A percentile compares a stretch with the other conserved stretches of the same genome.
phyloP scores from a whole-genome alignment of 2,329 filamentous ascomycete genomes.

The Leptosphaerulina australis region DNA sequence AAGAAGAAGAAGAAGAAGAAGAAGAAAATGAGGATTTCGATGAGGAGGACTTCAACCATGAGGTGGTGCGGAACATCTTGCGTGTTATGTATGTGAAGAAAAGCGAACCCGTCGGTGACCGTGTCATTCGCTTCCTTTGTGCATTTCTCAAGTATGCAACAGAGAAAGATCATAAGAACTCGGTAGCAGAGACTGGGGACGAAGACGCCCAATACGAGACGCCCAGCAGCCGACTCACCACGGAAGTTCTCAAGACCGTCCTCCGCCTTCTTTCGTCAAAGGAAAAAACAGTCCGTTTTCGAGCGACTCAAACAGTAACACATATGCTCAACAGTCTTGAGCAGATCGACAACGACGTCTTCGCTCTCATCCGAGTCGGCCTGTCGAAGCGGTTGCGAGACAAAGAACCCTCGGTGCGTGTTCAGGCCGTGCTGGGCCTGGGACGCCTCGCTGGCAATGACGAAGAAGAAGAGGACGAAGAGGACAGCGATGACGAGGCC shows the following conservation, averaged over 20 bases:
- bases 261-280: constrained; percentile 81
- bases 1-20: constrained; percentile 59
- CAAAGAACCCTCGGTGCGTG: constrained; percentile 89
- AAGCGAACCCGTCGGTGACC: constrained; percentile 85
- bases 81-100: constrained; percentile 88
- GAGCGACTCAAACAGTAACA: constrained; percentile 86
- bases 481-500: constrained; percentile 70
- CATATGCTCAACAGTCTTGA: constrained; percentile 93
- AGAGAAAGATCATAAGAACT: constrained; percentile 57
- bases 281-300: constrained; percentile 90
- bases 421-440: constrained; percentile 91
- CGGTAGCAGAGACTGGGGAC: constrained; percentile 64
- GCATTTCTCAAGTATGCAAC: constrained; percentile 76
- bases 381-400: constrained; percentile 87
- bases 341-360: constrained; percentile 89
- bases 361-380: constrained; percentile 77
- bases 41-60: constrained; percentile 84
- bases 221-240: constrained; percentile 78
- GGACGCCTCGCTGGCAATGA: constrained; percentile 76
- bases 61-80: constrained; percentile 82
- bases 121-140: constrained; percentile 83
- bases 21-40: constrained; percentile 68
- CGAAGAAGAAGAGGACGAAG: constrained; percentile 63
- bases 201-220: constrained; percentile 78
- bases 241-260: constrained; percentile 73